A percentile compares a stretch with the other conserved stretches of the same genome.
Conservation (phyloP, 345 rosid genomes). For the Kernera saxatilis region DNA sequence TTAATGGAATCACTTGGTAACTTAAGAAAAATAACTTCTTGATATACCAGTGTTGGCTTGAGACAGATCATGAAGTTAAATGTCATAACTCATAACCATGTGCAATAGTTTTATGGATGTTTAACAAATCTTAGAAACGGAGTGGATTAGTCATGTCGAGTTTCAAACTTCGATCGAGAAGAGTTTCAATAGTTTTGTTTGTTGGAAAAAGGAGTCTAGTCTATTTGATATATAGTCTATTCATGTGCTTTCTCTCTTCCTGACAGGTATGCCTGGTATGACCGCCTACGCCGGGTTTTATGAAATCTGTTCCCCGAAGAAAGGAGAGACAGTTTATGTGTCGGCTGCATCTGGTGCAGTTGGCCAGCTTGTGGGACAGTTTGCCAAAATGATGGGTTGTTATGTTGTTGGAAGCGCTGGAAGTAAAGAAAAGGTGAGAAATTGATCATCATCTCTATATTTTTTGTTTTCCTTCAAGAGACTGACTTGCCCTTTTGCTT, state of each 20-base stretch:
- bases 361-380: constrained; percentile 54
- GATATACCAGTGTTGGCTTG: not conserved
- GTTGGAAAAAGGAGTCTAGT: not conserved
- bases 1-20: not conserved
- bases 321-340: constrained; percentile 39
- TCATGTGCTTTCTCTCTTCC: not conserved
- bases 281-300: constrained; percentile 46
- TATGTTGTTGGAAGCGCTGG: constrained; percentile 59
- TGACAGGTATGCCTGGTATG: constrained; percentile 46
- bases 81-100: not conserved
- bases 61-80: not conserved
- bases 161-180: not conserved
- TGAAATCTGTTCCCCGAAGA: constrained; percentile 43
- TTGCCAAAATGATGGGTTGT: constrained; percentile 47
- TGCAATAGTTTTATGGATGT: not conserved
- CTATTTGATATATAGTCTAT: not conserved
- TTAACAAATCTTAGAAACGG: not conserved
- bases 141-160: not conserved
- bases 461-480: not conserved
- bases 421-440: constrained; percentile 39
- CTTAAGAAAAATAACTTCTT: not conserved
- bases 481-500: not conserved
- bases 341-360: constrained; percentile 57
- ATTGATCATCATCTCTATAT: not conserved
- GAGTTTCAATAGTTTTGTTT: not conserved